Evolutionary conservation across 129 eudicot genomes (phyloP), one percentile per base, ranked within the genome.

Genomic region (Ambrosia trifida): DNA sequence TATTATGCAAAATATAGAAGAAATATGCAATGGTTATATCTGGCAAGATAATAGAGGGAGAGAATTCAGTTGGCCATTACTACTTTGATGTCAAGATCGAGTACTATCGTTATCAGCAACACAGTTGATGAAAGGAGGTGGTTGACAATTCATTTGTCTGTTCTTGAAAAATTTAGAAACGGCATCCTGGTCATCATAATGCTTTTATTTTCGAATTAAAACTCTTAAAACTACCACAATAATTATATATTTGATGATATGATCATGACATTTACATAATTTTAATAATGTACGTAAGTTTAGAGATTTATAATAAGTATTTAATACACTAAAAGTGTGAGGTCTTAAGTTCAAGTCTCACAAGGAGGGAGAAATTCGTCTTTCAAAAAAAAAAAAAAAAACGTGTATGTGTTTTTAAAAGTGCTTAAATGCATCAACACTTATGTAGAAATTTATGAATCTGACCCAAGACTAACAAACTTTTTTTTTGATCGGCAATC

Each of bases 171-270:
- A 16, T 73, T 73, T 65, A 24, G 32, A 50, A 70, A 73, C 78
- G 78, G 78, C 78, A 73, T 73, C 78, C 71, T 24, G 64, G 38
- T 73, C 77, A 73, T 73, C 54, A 12, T 11, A 9, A 52, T 52
- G 58, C 58, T 52, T 52, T 5, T 49, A 13, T 46, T 46, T 46
- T 13, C 52, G 13, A 12, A 46, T 46, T 11, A 45, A n/a, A 45
- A 45, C 11, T 45, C 4, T 0, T 10, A 45, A 45, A 45, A 11
- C 51, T 16, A 46, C 51, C 4, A 46, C 43, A 46, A 46, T 46
- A 47, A 13, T 11, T 47, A 13, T 47, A 47, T 47, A 2, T 46
- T n/a, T 46, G 51, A 46, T 46, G 51, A 47, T 47, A 47, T 47
- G 53, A 47, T 47, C 17, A 47, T 47, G 53, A 13, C 52, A 46